Evolutionary conservation across 345 rosid species (phyloP).

Genomic region (Dimocarpus longan): DNA sequence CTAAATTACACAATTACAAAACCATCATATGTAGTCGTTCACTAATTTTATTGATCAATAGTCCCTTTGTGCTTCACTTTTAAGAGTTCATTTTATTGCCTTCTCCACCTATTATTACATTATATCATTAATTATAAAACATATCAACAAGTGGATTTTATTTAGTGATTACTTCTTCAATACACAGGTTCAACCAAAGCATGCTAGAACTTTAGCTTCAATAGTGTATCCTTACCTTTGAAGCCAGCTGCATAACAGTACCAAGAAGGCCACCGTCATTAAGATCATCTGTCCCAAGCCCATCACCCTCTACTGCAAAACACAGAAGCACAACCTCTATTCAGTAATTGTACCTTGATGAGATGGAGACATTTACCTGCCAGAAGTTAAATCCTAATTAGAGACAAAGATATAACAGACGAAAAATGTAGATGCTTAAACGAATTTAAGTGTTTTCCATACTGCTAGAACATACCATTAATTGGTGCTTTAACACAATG

Average conservation of each 20-base stretch:
- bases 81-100: not conserved
- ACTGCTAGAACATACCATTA: constrained; percentile 53
- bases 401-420: constrained; percentile 1
- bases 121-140: not conserved
- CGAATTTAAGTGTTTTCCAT: not conserved
- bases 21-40: not conserved
- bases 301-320: constrained; percentile 88
- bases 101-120: not conserved
- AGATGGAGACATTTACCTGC: constrained; percentile 80
- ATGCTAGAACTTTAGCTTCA: constrained; percentile 21
- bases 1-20: constrained; percentile 42
- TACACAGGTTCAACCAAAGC: constrained; percentile 12
- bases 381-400: constrained; percentile 18
- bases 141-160: not conserved
- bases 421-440: not conserved
- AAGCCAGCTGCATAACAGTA: constrained; percentile 85
- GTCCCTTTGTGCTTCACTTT: no score
- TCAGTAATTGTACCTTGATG: constrained; percentile 75
- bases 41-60: not conserved
- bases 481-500: constrained; percentile 69
- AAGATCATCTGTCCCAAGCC: constrained; percentile 60
- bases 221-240: constrained; percentile 58
- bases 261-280: constrained; percentile 85
- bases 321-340: constrained; percentile 86
- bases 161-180: constrained; percentile 5